Conservation (phyloP, 768 basidiomycete genomes). For the Calocera viscosa region DNA sequence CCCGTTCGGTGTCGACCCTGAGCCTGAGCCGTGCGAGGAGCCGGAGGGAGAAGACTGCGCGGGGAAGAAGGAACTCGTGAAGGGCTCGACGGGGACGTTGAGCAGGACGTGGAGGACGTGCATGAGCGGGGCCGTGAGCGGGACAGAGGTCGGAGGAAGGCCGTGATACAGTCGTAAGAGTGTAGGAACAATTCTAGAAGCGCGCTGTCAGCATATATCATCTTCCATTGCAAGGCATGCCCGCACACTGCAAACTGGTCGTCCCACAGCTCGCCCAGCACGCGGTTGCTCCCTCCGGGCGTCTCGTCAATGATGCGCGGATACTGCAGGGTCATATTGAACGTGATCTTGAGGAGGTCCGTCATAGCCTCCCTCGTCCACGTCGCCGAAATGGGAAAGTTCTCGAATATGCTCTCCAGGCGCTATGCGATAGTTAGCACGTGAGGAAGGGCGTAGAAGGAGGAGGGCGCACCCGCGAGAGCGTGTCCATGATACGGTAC, state of each 20-base stretch:
- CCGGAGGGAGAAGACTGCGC: conserved; percentile 26
- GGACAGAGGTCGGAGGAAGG: conserved; percentile 52
- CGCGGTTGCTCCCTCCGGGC: conserved; percentile 4
- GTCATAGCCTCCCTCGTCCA: conserved; percentile 58
- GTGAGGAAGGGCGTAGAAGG: neutral
- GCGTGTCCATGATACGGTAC: conserved; percentile 19
- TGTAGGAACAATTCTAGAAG: conserved; percentile 50
- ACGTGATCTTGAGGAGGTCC: conserved; percentile 73
- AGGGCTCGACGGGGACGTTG: conserved; percentile 52
- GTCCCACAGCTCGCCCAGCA: conserved; percentile 19
- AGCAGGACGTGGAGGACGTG: conserved; percentile 76
- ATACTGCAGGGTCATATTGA: conserved; percentile 70
- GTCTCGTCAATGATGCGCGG: conserved; percentile 35
- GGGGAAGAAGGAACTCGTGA: conserved; percentile 33
- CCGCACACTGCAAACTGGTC: conserved; percentile 34
- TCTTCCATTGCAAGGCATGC: neutral
- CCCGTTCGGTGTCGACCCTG: neutral
- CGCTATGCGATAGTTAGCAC: conserved; percentile 16
- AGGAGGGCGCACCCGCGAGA: conserved; percentile 20
- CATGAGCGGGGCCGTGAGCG: conserved; percentile 60
- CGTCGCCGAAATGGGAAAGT: conserved; percentile 32
- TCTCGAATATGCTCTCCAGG: conserved; percentile 15
- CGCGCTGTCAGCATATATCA: neutral
- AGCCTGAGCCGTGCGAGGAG: conserved; percentile 27
- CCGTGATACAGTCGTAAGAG: conserved; percentile 56